Evolutionary conservation across 768 basidiomycete species (phyloP).

Genomic region (Tylopilus rubrobrunneus): DNA sequence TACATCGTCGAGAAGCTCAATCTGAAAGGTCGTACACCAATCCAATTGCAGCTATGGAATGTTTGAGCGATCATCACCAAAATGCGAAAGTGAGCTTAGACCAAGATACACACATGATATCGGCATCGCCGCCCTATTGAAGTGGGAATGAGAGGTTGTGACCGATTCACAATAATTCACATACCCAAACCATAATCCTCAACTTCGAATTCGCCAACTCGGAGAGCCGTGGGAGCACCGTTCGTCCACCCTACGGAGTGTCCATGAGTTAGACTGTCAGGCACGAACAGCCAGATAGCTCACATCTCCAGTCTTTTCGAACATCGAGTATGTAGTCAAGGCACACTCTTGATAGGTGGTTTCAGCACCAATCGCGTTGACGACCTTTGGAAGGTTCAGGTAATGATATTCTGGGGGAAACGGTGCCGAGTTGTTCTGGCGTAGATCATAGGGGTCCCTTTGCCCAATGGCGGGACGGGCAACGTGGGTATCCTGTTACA

Average conservation of each 20-base stretch:
- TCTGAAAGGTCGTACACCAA: conserved; percentile 31
- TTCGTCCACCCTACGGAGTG: conserved; percentile 31
- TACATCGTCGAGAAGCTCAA: neutral
- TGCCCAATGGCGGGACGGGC: conserved; percentile 49
- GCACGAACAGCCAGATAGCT: conserved; percentile 8
- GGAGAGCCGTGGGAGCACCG: conserved; percentile 35
- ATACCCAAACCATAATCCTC: conserved; percentile 40
- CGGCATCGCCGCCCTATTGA: conserved; percentile 26
- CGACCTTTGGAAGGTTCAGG: conserved; percentile 34
- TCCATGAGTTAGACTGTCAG: neutral
- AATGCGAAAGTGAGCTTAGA: neutral
- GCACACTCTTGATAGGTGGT: conserved; percentile 47
- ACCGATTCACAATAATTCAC: neutral
- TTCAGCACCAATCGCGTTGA: conserved; percentile 51
- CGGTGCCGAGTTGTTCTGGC: conserved; percentile 47
- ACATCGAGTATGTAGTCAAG: conserved; percentile 18
- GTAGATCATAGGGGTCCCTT: conserved; percentile 52
- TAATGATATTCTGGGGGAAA: conserved; percentile 63
- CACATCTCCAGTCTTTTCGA: conserved; percentile 56
- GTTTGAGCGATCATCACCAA: neutral
- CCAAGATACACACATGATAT: conserved; percentile 23
- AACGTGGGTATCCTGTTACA: conserved; percentile 40
- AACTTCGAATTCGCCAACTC: conserved; percentile 33
- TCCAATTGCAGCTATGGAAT: conserved; percentile 17
- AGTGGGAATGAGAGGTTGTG: neutral